Base-by-base conservation (phyloP, 1,284 basidiomycete genomes). In the Fistulinella cinereoalba region DNA sequence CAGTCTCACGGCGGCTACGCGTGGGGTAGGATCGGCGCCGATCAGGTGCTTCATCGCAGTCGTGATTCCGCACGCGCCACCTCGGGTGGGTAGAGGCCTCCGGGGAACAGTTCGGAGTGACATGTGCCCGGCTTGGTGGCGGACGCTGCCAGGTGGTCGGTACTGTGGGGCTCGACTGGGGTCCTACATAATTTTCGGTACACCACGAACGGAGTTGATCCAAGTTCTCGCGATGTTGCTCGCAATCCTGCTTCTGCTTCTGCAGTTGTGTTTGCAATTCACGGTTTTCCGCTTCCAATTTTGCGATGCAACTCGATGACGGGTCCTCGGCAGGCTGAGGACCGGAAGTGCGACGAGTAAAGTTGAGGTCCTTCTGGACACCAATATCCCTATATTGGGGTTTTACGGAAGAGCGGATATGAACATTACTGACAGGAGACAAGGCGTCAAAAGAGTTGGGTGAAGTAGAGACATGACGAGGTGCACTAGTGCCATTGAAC, bases 321-420 rank as follows among this genome's bases (percentile, higher is more conserved):
- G 24, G 21, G 8, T 57, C 46, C 24, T 43, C 47, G 19, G 41
- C 38, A 29, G 47, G 44, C 18, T 43, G 44, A 5, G 1, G 23
- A 22, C 21, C 37, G 8, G 43, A 33, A 28, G 46, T 41, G 25
- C 22, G 34, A 46, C 61, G 59, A 23, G 48, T 50, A 33, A 61
- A 61, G 36, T 51, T 55, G 34, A 47, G 37, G 31, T 43, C 43
- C 37, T 52, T 64, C 51, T 62, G 61, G 40, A 65, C 51, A 56
- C 54, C 56, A 41, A 60, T 12, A 16, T 64, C 46, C 36, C 25
- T 60, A 51, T 64, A 58, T 41, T 46, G 32, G 23, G 24, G 46
- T 50, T 48, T 44, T 34, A 23, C 11, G 22, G 15, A 27, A 37
- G 50, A 34, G 31, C 2, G 41, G 43, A 23, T 23, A 42, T n/a